A percentile compares a stretch with the other conserved stretches of the same genome.
Conservation (phyloP, 495 filamentous ascomycete species). For the Neurospora sp. region DNA sequence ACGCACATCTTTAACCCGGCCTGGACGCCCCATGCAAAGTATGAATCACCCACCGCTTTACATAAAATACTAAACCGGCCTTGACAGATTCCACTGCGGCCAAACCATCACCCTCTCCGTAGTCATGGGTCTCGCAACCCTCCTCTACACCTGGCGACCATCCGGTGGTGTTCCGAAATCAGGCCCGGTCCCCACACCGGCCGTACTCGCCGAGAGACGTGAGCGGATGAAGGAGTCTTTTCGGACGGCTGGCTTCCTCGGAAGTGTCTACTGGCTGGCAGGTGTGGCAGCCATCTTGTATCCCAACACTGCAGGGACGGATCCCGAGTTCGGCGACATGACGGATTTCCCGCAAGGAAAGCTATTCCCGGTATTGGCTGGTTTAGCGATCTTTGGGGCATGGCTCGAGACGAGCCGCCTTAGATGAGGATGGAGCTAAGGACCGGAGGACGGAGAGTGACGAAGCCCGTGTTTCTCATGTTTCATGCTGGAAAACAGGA, state of each 20-base stretch:
- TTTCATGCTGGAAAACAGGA: neutral
- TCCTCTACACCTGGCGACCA: conserved; percentile 39
- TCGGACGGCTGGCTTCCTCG: conserved; percentile 30
- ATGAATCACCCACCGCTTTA: neutral
- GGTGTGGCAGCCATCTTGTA: conserved; percentile 37
- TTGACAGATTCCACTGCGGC: conserved; percentile 41
- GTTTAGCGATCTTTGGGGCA: conserved; percentile 22
- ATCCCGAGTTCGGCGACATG: conserved; percentile 45
- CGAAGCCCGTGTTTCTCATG: neutral
- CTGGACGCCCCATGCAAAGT: conserved; percentile 47
- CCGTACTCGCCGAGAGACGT: conserved; percentile 1
- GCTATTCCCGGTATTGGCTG: conserved; percentile 23
- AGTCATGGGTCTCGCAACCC: conserved; percentile 31
- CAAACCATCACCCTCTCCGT: conserved; percentile 44
- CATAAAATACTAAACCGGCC: neutral
- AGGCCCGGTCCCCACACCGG: conserved; percentile 6
- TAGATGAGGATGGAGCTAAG: neutral
- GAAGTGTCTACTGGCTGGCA: conserved; percentile 42
- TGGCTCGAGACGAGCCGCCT: conserved; percentile 16
- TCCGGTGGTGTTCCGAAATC: neutral
- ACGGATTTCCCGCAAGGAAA: conserved; percentile 36
- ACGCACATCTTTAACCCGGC: conserved; percentile 46
- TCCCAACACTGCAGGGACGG: conserved; percentile 37
- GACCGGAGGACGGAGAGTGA: neutral
- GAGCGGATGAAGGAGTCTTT: conserved; percentile 22